A percentile compares a stretch with the other conserved stretches of the same genome.
These are phyloP conservation scores for Mycena vitilis DNA, from an alignment of 768 basidiomycete genomes.

Conservation along the genomic window DNA sequence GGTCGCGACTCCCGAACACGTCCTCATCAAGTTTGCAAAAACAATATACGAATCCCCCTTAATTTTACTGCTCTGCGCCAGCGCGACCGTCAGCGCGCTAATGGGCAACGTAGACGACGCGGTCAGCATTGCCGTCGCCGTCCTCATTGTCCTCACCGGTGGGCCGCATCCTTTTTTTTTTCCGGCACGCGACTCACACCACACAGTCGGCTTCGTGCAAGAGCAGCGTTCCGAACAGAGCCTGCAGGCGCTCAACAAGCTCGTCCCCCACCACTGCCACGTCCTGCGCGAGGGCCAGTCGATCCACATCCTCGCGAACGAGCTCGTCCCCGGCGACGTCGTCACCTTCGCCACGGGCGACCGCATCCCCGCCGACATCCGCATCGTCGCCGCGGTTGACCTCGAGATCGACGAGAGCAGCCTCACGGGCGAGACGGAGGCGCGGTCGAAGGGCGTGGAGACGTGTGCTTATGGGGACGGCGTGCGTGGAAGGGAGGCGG, in stretches of 20 bases:
- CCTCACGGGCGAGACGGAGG: constrained; percentile 91
- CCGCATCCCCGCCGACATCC: constrained; percentile 93
- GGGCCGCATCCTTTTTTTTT: constrained; percentile 37
- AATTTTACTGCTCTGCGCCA: constrained; percentile 90
- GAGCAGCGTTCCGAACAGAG: constrained; percentile 95
- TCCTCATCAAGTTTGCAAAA: constrained; percentile 89
- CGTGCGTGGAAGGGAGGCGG: constrained; percentile 44
- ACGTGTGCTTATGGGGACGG: constrained; percentile 60
- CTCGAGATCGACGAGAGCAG: constrained; percentile 97
- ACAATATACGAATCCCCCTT: constrained; percentile 96
- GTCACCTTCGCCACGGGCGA: constrained; percentile 92
- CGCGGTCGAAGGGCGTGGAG: constrained; percentile 74
- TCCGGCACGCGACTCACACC: constrained; percentile 34
- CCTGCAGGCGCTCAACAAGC: constrained; percentile 93
- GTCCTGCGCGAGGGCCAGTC: constrained; percentile 82
- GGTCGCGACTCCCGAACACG: constrained; percentile 83
- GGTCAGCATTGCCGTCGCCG: constrained; percentile 90
- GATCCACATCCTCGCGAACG: constrained; percentile 90
- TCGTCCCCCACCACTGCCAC: constrained; percentile 97
- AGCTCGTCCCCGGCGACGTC: constrained; percentile 95
- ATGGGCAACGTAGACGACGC: constrained; percentile 99
- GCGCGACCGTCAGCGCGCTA: constrained; percentile 87
- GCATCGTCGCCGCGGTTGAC: constrained; percentile 83
- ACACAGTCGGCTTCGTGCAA: constrained; percentile 90
- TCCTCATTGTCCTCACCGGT: constrained; percentile 95